Evolutionary conservation across 2,329 filamentous ascomycete genomes (phyloP), one percentile per base, ranked within the genome.

Genomic region (Fusarium coicis): DNA sequence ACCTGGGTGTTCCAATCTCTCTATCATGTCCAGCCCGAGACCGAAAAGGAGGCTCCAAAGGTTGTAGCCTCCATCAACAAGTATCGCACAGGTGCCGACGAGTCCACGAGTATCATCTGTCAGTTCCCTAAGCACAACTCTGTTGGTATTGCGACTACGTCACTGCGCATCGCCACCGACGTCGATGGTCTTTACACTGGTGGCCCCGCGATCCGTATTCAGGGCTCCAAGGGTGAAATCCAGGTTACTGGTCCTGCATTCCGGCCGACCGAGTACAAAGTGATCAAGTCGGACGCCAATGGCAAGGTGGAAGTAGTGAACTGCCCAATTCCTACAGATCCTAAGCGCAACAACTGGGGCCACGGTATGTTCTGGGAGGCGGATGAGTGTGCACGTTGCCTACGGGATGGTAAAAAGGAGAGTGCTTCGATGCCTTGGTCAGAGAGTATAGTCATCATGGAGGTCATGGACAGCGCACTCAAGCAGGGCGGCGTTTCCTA

Each of bases 301-400:
- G 85, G 84, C 55, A 82, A 84, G 46, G 79, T 85, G 34, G 86
- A 89, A 75, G 81, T 85, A 18, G 83, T 90, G 56, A 84, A 88
- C 74, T 88, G 84, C 77, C 86, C 87, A 18, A 86, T 89, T 47
- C 88, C 88, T 44, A 79, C 80, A 62, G 88, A 90, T 76, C 76
- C 81, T 30, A 84, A 82, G 73, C 83, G 85, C 37, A 79, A 83
- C 32, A 74, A 78, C 73, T 87, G 84, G 83, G 94, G 93, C 16
- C 92, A 94, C 73, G 94, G 94, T 55, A 96, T 97, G 93, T 96
- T 94, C 84, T 96, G 92, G 92, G 93, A 95, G 81, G 93, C 93
- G 3, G 93, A 95, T 80, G 93, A 94, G 84, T 92, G 90, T 73
- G 93, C 92, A 34, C 87, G 91, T 50, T 93, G 92, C 74, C 79